Evolutionary conservation across 73 alveolate genomes (phyloP).

Genomic region (Paramecium primaurelia): DNA sequence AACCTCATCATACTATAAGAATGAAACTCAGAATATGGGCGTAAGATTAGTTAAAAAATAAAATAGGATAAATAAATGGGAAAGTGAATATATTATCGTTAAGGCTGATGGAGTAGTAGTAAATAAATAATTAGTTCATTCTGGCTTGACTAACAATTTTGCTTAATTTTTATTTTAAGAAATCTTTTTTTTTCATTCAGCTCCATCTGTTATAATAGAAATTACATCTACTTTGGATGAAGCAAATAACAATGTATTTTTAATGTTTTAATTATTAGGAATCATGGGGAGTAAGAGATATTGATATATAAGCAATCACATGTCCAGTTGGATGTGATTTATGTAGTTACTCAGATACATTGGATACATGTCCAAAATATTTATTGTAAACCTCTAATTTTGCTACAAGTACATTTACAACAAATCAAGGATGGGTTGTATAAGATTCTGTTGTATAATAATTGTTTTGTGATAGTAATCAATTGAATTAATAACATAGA

Average conservation of each 20-base stretch:
- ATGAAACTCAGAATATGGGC: background rate
- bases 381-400: background rate
- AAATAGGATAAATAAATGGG: background rate
- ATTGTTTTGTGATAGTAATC: background rate
- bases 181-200: background rate
- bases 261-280: background rate
- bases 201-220: background rate
- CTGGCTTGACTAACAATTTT: background rate
- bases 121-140: background rate
- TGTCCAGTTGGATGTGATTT: background rate
- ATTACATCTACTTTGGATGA: background rate
- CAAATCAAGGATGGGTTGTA: background rate
- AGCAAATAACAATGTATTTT: background rate
- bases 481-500: background rate
- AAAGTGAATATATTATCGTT: background rate
- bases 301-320: background rate
- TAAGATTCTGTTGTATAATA: background rate
- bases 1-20: background rate
- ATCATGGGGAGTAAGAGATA: constrained; percentile 26
- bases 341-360: background rate
- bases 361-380: background rate
- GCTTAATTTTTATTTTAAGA: background rate
- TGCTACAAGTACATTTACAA: background rate
- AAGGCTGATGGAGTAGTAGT: background rate
- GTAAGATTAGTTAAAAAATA: background rate